Conservation (phyloP, 495 filamentous ascomycete genomes). For the Aspergillus ellipticus region DNA sequence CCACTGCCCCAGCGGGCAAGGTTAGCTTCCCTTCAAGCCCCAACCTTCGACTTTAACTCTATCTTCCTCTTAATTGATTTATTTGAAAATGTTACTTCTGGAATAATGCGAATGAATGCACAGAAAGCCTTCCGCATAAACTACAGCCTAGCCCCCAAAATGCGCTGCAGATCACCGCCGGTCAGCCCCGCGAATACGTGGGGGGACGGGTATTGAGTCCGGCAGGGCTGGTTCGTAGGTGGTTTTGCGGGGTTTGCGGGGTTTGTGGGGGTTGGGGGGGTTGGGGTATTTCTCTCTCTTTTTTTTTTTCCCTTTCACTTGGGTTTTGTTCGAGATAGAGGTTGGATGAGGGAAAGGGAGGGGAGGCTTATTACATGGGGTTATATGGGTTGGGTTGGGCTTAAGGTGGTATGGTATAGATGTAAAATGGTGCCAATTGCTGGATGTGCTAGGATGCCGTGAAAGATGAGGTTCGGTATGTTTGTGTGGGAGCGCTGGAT, state of each 20-base stretch:
- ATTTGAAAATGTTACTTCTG: too few species aligned
- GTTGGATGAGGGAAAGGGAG: too few species aligned
- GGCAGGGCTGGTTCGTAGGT: constrained; percentile 52
- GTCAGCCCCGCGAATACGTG: constrained; percentile 47
- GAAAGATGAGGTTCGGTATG: constrained; percentile 57
- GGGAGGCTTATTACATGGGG: too few species aligned
- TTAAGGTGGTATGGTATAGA: not conserved
- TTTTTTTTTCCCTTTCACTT: too few species aligned
- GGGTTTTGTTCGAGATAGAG: too few species aligned
- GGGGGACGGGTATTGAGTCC: constrained; percentile 55
- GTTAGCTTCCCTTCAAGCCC: constrained; percentile 14
- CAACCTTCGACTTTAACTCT: not conserved
- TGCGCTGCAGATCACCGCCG: constrained; percentile 34
- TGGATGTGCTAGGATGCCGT: constrained; percentile 41
- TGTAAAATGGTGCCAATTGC: too few species aligned
- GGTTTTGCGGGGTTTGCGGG: constrained; percentile 63
- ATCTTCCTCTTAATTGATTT: too few species aligned
- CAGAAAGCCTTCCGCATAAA: constrained; percentile 61
- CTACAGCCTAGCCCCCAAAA: constrained; percentile 58
- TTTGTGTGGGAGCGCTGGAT: constrained; percentile 63
- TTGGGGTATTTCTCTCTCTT: constrained; percentile 39
- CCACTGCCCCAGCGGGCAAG: constrained; percentile 62
- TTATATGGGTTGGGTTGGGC: constrained; percentile 53
- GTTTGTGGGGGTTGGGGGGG: constrained; percentile 61
- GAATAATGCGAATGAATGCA: too few species aligned